These are phyloP conservation scores for Chaetomium strumarium DNA, from an alignment of 2,329 filamentous ascomycete genomes.

Conservation along the genomic window DNA sequence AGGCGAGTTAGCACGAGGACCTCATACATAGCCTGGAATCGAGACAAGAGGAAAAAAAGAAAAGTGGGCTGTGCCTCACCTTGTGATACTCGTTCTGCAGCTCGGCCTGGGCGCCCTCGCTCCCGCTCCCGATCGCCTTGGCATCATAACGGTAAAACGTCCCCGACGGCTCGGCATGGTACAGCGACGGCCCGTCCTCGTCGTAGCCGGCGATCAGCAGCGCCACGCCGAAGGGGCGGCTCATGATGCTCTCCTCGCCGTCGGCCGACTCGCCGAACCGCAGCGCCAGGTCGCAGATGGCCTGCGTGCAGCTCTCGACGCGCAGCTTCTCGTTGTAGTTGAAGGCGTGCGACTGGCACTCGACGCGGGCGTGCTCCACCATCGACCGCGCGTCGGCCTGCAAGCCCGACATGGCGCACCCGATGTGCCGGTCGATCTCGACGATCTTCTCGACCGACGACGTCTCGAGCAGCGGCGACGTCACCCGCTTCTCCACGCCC, in stretches of 20 bases:
- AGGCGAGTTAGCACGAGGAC: neutral
- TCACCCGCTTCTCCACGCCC: constrained; percentile 98
- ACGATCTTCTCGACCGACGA: constrained; percentile 99
- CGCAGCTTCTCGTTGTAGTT: constrained; percentile 94
- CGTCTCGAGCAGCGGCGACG: constrained; percentile 92
- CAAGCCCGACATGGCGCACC: constrained; percentile 96
- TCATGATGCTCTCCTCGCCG: constrained; percentile 98
- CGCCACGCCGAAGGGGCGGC: constrained; percentile 91
- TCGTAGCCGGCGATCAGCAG: constrained; percentile 95
- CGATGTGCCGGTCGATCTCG: constrained; percentile 97
- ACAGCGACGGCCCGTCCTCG: constrained; percentile 93
- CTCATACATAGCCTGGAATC: neutral
- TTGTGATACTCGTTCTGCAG: constrained; percentile 99
- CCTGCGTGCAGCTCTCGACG: constrained; percentile 97
- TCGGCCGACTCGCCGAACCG: constrained; percentile 96
- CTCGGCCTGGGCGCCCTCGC: constrained; percentile 95
- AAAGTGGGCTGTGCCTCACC: constrained; percentile 35
- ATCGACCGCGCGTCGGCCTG: constrained; percentile 97
- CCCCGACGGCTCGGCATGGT: constrained; percentile 95
- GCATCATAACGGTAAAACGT: constrained; percentile 99
- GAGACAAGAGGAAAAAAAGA: neutral
- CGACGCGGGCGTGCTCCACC: constrained; percentile 96
- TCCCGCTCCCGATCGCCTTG: constrained; percentile 96
- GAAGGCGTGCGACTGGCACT: constrained; percentile 95
- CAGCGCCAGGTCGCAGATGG: constrained; percentile 94